Conservation (phyloP, 345 rosid genomes). For the Hevea brasiliensis region DNA sequence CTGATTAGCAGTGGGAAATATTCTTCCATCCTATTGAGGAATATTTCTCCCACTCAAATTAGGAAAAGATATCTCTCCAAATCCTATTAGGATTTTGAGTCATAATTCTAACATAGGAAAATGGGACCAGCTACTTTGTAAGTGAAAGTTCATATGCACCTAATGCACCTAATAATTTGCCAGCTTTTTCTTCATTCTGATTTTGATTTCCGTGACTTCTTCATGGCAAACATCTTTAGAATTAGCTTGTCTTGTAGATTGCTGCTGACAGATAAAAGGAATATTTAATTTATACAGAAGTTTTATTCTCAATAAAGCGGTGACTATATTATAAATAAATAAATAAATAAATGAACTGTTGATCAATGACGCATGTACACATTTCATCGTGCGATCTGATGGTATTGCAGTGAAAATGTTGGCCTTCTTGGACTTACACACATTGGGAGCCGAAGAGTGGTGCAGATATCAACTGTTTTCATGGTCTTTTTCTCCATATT, state of each 20-base stretch:
- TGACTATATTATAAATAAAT: no score
- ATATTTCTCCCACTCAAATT: no score
- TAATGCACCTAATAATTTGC: no score
- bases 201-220: not conserved
- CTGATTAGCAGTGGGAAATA: no score
- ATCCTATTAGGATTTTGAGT: no score
- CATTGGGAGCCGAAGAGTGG: conserved; percentile 94
- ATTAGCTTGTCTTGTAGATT: conserved; percentile 1
- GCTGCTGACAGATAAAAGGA: not conserved
- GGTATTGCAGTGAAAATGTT: conserved; percentile 79
- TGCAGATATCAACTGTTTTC: conserved; percentile 90
- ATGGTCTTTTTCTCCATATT: conserved; percentile 97
- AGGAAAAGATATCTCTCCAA: no score
- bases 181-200: not conserved
- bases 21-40: no score
- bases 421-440: conserved; percentile 89
- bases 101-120: no score
- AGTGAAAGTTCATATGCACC: no score
- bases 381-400: conserved; percentile 2
- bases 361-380: not conserved
- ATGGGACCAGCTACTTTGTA: no score
- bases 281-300: not conserved
- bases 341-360: not conserved
- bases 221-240: not conserved
- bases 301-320: not conserved